Evolutionary conservation across 2,329 filamentous ascomycete genomes (phyloP), one percentile per base, ranked within the genome.

Genomic region (Dothidotthia symphoricarpi): DNA sequence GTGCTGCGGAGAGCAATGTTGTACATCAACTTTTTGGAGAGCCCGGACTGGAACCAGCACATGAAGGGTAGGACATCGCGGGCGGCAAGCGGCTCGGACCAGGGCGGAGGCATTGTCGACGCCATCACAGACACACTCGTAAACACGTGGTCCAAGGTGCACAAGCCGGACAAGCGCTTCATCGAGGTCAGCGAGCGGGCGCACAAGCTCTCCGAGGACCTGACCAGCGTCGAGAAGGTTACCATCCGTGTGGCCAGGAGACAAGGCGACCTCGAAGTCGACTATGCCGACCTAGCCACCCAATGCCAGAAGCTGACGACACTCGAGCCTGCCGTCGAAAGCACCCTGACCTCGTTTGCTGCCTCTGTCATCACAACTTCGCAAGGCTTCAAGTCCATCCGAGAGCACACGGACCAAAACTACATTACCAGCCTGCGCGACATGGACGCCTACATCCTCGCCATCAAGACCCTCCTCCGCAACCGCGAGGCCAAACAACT

Each of bases 401-500:
- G 88, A 60, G 90, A 97, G 45, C 79, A 89, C 57, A 97, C 91
- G 0, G 93, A 98, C 63, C 89, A 95, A 58, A 89, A 96, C 67
- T 98, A 98, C 63, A 81, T 98, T 1, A 88, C 88, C 51, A 91
- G 85, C 38, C 75, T 98, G 36, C 82, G 89, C 34, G 93, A 98
- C 69, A 95, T 97, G 90, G 87, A 94, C 57, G 85, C 89, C 16
- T 98, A 97, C 69, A 91, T 89, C 50, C 72, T 80, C n/a, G 85
- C 89, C 0, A 74, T 97, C 31, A 95, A 95, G 68, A 77, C 81
- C 16, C 82, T 98, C 4, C 81, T 98, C 48, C 95, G 95, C 67
- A 88, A 88, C 1, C 84, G 93, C 24, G 93, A 98, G 71, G 89
- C 94, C 71, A 98, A 98, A 66, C 93, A 98, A 66, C 84, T 98